Percentiles rank a stretch among this genome's conserved stretches.
phyloP scores from a whole-genome alignment of 805 yeast species.

The Ascoidea tarda region DNA sequence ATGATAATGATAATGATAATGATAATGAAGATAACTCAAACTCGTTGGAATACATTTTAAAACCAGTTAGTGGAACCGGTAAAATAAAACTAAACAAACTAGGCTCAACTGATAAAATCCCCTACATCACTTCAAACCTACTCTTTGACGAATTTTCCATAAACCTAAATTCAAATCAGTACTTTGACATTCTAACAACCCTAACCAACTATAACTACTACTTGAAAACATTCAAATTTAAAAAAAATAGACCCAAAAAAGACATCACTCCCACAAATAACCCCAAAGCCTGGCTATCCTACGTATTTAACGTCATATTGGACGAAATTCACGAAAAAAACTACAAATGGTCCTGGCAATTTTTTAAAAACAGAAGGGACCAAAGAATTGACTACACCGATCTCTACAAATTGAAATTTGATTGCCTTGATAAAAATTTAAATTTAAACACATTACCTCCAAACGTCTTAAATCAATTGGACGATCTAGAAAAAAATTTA shows the following conservation, averaged over 20 bases:
- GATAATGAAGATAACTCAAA: conserved; percentile 12
- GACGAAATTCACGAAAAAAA: conserved; percentile 73
- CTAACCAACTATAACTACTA: conserved; percentile 73
- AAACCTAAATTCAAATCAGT: conserved; percentile 73
- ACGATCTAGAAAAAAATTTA: conserved; percentile 41
- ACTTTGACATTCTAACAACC: conserved; percentile 67
- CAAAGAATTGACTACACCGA: conserved; percentile 53
- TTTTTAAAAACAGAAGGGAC: conserved; percentile 55
- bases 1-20: neutral
- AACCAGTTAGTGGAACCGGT: conserved; percentile 86
- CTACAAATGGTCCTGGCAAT: conserved; percentile 82
- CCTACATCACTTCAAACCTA: conserved; percentile 62
- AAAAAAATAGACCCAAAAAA: conserved; percentile 51
- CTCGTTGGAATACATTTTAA: conserved; percentile 39
- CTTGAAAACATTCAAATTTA: conserved; percentile 59
- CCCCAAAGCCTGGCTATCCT: conserved; percentile 72
- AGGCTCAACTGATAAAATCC: conserved; percentile 53
- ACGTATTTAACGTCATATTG: conserved; percentile 63
- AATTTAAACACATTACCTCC: conserved; percentile 12
- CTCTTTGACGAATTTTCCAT: conserved; percentile 84
- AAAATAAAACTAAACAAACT: conserved; percentile 66
- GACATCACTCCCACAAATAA: conserved; percentile 30
- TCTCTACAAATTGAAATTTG: conserved; percentile 52
- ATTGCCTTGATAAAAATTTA: conserved; percentile 16
- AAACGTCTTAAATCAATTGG: conserved; percentile 24